Evolutionary conservation across 2,329 filamentous ascomycete species (phyloP).

Genomic region (Tolypocladium tropicale): DNA sequence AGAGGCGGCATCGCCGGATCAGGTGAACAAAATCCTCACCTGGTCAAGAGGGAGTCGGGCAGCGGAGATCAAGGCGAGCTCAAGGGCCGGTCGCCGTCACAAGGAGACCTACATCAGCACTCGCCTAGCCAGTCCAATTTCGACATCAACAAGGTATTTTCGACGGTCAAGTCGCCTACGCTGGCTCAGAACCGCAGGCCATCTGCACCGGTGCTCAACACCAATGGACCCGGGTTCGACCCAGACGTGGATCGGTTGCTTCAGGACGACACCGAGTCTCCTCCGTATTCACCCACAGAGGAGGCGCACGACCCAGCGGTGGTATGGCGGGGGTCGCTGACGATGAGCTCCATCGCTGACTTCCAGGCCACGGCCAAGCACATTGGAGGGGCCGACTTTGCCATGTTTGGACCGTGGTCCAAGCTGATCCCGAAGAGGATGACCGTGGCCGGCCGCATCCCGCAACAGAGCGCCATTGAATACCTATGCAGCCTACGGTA

Average conservation of each 20-base stretch:
- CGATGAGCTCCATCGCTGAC: slow-evolving; percentile 68
- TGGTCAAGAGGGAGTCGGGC: slow-evolving; percentile 25
- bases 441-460: slow-evolving; percentile 69
- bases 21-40: slow-evolving; percentile 8
- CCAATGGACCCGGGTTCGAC: slow-evolving; percentile 58
- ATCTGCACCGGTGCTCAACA: slow-evolving; percentile 34
- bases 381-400: slow-evolving; percentile 72
- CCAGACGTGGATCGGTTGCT: slow-evolving; percentile 84
- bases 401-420: slow-evolving; percentile 55
- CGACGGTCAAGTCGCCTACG: slow-evolving; percentile 67
- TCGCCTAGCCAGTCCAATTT: slow-evolving; percentile 53
- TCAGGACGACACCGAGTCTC: slow-evolving; percentile 69
- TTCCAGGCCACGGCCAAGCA: slow-evolving; percentile 72
- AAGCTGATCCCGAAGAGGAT: slow-evolving; percentile 62
- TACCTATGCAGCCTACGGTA: slow-evolving; percentile 84
- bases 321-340: slow-evolving; percentile 67
- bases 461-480: slow-evolving; percentile 72
- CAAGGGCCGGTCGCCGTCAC: slow-evolving; percentile 25
- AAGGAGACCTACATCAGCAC: slow-evolving; percentile 34
- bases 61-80: slow-evolving; percentile 16
- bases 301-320: slow-evolving; percentile 56
- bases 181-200: slow-evolving; percentile 34
- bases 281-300: slow-evolving; percentile 75
- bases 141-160: slow-evolving; percentile 79
- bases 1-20: not conserved